A percentile compares a stretch with the other conserved stretches of the same genome.
Evolutionary conservation across 345 rosid species (phyloP).

Genomic region (Arabis hirsuta): DNA sequence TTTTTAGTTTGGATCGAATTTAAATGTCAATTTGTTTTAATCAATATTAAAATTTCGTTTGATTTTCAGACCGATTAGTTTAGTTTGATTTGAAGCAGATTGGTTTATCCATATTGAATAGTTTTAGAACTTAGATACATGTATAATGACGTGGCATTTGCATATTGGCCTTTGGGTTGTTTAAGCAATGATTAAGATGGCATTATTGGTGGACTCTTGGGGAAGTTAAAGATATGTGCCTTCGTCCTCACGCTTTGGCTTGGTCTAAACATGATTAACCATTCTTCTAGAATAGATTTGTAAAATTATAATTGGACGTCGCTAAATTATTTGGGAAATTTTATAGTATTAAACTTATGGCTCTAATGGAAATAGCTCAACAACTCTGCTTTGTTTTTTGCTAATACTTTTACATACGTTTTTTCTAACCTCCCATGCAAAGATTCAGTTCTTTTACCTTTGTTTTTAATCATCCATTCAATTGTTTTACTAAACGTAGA

Average conservation of each 20-base stretch:
- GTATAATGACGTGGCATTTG: too few relatives aligned
- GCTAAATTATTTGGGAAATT: neutral
- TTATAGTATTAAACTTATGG: neutral
- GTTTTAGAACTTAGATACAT: too few relatives aligned
- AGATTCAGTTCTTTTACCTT: neutral
- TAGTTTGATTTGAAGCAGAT: too few relatives aligned
- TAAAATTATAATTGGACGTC: neutral
- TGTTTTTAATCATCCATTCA: too few relatives aligned
- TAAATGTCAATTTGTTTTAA: too few relatives aligned
- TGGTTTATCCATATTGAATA: too few relatives aligned
- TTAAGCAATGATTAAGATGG: slow-evolving; percentile 8
- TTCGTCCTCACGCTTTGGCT: slow-evolving; percentile 30
- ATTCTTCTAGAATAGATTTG: neutral
- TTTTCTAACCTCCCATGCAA: neutral
- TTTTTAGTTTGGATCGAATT: too few relatives aligned
- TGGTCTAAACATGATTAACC: slow-evolving; percentile 13
- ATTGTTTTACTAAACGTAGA: too few relatives aligned
- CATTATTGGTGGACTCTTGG: slow-evolving; percentile 1
- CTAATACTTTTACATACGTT: neutral
- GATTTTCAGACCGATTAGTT: too few relatives aligned
- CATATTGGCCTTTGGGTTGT: slow-evolving; percentile 3
- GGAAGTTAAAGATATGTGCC: slow-evolving; percentile 24
- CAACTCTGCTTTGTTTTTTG: neutral
- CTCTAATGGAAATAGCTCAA: slow-evolving; percentile 1
- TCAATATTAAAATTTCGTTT: too few relatives aligned